A percentile compares a stretch with the other conserved stretches of the same genome.
phyloP scores from a whole-genome alignment of 257 asterid species.

The Solanum sitiens region DNA sequence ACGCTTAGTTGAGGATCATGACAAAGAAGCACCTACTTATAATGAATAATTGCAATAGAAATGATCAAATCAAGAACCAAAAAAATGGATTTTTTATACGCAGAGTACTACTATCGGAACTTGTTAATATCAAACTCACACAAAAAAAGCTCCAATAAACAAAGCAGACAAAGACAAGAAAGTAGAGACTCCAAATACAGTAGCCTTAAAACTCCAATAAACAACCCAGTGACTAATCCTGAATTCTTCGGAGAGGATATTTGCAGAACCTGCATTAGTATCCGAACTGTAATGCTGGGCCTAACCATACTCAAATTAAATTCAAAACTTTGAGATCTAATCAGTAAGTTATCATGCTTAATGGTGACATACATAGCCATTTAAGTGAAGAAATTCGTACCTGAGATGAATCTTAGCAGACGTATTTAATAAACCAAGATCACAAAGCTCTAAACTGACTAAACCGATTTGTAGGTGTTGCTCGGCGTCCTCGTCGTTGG shows the following conservation, averaged over 20 bases:
- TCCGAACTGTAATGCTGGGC: constrained; percentile 80
- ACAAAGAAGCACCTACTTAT: constrained; percentile 20
- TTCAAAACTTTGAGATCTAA: too few relatives aligned
- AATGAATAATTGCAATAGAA: constrained; percentile 8
- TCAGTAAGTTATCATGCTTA: too few relatives aligned
- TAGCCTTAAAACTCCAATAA: too few relatives aligned
- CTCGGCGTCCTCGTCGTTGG: too few relatives aligned
- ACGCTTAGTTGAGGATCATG: constrained; percentile 24
- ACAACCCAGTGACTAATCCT: too few relatives aligned
- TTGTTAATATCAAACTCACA: background rate
- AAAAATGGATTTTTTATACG: too few relatives aligned
- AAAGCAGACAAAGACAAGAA: background rate
- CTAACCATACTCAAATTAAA: constrained; percentile 53
- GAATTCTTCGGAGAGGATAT: constrained; percentile 45
- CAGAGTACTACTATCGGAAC: background rate
- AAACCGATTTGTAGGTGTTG: too few relatives aligned
- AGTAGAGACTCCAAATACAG: background rate
- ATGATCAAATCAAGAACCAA: background rate
- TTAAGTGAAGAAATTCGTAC: too few relatives aligned
- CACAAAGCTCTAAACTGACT: too few relatives aligned
- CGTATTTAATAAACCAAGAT: too few relatives aligned
- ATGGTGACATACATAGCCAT: too few relatives aligned
- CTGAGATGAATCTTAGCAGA: too few relatives aligned
- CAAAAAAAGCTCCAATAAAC: background rate
- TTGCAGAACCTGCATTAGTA: constrained; percentile 69